Evolutionary conservation across 2,329 filamentous ascomycete species (phyloP), one percentile per base, ranked within the genome.

Genomic region (Drechmeria coniospora): DNA sequence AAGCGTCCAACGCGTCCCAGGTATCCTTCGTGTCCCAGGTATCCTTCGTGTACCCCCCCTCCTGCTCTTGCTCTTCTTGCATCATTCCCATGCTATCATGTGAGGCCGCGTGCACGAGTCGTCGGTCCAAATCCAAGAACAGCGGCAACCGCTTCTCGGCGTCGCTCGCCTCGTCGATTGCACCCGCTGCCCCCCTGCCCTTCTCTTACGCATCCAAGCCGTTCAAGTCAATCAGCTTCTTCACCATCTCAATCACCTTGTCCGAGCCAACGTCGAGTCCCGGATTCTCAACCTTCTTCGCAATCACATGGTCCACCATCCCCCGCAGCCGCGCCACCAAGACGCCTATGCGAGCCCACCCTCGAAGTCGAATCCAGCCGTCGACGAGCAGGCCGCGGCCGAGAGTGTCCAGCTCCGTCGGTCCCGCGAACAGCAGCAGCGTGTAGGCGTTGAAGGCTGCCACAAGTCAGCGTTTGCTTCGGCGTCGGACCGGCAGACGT

Each of bases 311-410:
- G 56, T 98, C 90, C 29, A 98, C 64, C 74, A 95, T 80, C 32
- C 74, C 74, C 36, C 90, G 67, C 39, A 98, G 54, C 36, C 87
- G 65, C 25, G 78, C 80, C 3, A 93, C 78, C 39, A 98, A 53
- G 9, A 95, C 87, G 17, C 87, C 90, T 36, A 98, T 90, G 25
- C 90, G 70, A 1, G 90, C 87, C 90, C 90, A 98, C 1, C 90
- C 90, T 15, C 83, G 68, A 18, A 98, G 57, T 20, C 64, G 53
- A 29, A 95, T 60, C 90, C 87, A 95, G 28, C 82, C 84, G 53
- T 95, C 90, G 4, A 98, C 81, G 3, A 94, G 60, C 12, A 98
- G 57, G 0, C 90, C 90, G 14, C 86, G 65, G 5, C 87, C 87
- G 23, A 84, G 60, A 1, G 84, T 92, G 53, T 95, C 90, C 3